These are phyloP conservation scores for Pleurotus sapidus DNA, from an alignment of 768 basidiomycete species.

Conservation along the genomic window DNA sequence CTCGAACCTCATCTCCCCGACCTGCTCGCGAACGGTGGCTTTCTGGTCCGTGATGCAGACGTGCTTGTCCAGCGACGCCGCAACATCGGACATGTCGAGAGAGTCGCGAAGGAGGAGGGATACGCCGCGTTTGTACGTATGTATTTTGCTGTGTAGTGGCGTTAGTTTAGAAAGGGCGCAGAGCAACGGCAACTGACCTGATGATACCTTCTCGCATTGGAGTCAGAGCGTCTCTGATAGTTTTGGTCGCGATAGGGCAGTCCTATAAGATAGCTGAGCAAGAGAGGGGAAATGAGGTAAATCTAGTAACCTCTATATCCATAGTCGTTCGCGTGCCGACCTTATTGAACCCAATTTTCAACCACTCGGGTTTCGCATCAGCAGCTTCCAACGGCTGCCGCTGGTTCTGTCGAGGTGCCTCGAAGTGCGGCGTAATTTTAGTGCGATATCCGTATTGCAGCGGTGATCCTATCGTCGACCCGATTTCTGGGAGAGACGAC, in stretches of 20 bases:
- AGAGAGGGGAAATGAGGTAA: neutral
- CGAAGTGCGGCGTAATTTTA: slow-evolving; percentile 97
- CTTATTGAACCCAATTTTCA: slow-evolving; percentile 88
- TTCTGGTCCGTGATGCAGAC: slow-evolving; percentile 85
- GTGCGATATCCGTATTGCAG: slow-evolving; percentile 91
- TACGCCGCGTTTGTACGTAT: slow-evolving; percentile 81
- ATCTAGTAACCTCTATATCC: slow-evolving; percentile 78
- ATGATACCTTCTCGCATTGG: slow-evolving; percentile 64
- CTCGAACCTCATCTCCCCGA: slow-evolving; percentile 80
- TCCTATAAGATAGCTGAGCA: slow-evolving; percentile 46
- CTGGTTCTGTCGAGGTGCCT: slow-evolving; percentile 53
- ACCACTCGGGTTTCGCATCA: slow-evolving; percentile 53
- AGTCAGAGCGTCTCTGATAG: slow-evolving; percentile 67
- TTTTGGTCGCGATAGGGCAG: slow-evolving; percentile 85
- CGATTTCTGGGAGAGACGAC: slow-evolving; percentile 58
- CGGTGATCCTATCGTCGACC: slow-evolving; percentile 81
- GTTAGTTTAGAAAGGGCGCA: neutral
- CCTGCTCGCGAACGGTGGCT: slow-evolving; percentile 75
- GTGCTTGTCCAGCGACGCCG: slow-evolving; percentile 49
- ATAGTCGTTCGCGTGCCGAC: slow-evolving; percentile 71
- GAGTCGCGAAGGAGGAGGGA: slow-evolving; percentile 92
- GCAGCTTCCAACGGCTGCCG: slow-evolving; percentile 12
- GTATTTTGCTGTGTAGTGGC: slow-evolving; percentile 55
- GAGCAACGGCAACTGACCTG: slow-evolving; percentile 41
- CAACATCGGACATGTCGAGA: slow-evolving; percentile 34